These are phyloP conservation scores for Mycena latifolia DNA, from an alignment of 768 basidiomycete species.

Conservation along the genomic window DNA sequence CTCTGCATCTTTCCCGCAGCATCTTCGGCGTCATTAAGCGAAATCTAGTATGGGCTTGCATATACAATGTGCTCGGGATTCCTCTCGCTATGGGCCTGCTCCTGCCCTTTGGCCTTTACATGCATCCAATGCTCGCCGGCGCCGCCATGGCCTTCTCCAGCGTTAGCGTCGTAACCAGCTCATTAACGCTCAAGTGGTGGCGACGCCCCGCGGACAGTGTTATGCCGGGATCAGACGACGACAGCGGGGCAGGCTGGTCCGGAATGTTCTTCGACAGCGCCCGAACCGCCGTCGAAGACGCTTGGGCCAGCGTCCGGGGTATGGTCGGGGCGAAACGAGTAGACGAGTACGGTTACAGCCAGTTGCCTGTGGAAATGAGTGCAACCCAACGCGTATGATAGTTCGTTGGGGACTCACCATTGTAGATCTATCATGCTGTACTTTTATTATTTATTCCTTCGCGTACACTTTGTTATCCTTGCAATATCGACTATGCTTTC, in stretches of 20 bases:
- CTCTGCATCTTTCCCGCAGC: slow-evolving; percentile 87
- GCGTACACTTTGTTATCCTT: slow-evolving; percentile 7
- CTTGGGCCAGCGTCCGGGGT: slow-evolving; percentile 53
- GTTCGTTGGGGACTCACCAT: not conserved
- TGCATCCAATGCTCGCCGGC: slow-evolving; percentile 99
- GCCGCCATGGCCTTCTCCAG: slow-evolving; percentile 98
- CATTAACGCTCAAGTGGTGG: slow-evolving; percentile 90
- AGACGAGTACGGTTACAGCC: slow-evolving; percentile 70
- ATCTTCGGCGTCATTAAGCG: slow-evolving; percentile 94
- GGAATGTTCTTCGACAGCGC: slow-evolving; percentile 64
- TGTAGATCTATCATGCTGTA: slow-evolving; percentile 18
- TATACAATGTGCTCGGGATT: slow-evolving; percentile 94
- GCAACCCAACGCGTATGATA: slow-evolving; percentile 32
- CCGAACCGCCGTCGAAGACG: slow-evolving; percentile 54
- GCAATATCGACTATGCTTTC: not conserved
- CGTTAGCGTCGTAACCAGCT: slow-evolving; percentile 94
- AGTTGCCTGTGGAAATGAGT: slow-evolving; percentile 78
- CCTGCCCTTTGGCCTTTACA: slow-evolving; percentile 90
- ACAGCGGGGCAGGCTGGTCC: slow-evolving; percentile 55
- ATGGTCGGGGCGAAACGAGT: slow-evolving; percentile 55
- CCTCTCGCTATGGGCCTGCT: slow-evolving; percentile 98
- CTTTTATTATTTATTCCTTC: slow-evolving; percentile 15
- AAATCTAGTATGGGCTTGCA: slow-evolving; percentile 96
- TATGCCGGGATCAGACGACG: slow-evolving; percentile 70
- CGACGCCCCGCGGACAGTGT: slow-evolving; percentile 75